Percentiles rank a stretch among this genome's conserved stretches.
These are phyloP conservation scores for Durotheca rogersii DNA, from an alignment of 495 filamentous ascomycete genomes.

Conservation along the genomic window DNA sequence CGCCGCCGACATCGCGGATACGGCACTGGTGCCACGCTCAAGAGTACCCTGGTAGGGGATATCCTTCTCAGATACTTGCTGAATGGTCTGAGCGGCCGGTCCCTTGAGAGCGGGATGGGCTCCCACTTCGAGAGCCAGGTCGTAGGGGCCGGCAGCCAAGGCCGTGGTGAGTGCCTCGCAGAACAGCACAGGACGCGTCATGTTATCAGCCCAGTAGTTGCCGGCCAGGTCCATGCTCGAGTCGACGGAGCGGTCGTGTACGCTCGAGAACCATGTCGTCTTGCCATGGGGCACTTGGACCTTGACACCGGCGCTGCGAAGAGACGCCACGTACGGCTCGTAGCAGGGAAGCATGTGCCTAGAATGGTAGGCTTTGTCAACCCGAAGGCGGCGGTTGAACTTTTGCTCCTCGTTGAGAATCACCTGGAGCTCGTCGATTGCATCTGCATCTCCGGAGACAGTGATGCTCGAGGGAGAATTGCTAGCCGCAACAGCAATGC, in stretches of 20 bases:
- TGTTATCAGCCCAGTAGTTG: neutral
- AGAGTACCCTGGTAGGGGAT: neutral
- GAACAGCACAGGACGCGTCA: neutral
- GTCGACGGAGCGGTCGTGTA: neutral
- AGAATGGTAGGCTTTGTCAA: neutral
- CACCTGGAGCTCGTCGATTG: neutral
- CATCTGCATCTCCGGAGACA: conserved; percentile 27
- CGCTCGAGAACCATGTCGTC: neutral
- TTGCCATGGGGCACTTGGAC: neutral
- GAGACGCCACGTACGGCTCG: neutral
- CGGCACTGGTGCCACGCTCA: conserved; percentile 4
- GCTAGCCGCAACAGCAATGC: too few species aligned
- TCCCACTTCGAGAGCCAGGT: neutral
- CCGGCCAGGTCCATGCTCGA: neutral
- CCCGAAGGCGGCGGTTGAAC: neutral
- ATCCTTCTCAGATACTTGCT: neutral
- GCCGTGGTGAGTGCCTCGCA: neutral
- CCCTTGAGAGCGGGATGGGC: neutral
- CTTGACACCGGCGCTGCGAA: neutral
- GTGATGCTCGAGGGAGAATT: conserved; percentile 38
- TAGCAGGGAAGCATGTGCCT: neutral
- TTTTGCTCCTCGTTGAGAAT: neutral
- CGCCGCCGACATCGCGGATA: conserved; percentile 27
- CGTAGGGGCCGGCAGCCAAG: neutral
- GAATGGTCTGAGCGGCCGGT: neutral